Percentiles rank a stretch among this genome's conserved stretches.
phyloP scores from a whole-genome alignment of 2,329 filamentous ascomycete genomes.

The Fusarium secorum region DNA sequence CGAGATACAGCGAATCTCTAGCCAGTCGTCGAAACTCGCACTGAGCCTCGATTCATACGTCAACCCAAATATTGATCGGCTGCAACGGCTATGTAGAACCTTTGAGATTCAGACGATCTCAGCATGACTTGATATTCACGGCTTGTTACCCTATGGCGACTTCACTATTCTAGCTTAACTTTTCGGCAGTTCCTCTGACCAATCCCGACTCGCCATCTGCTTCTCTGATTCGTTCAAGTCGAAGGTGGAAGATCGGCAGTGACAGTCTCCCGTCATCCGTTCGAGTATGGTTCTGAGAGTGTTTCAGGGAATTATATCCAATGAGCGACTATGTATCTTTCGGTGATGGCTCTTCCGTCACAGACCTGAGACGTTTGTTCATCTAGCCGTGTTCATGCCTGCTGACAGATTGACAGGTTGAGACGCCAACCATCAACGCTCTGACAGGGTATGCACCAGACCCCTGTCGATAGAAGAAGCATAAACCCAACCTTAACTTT shows the following conservation, averaged over 20 bases:
- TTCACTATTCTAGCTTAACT: no score
- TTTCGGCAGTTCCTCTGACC: neutral
- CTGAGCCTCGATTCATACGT: neutral
- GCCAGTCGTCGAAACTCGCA: no score
- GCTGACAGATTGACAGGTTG: neutral
- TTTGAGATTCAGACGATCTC: neutral
- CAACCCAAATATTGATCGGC: accelerated
- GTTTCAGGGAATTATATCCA: neutral
- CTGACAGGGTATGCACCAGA: conserved; percentile 4
- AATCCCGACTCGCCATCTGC: neutral
- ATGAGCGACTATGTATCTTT: neutral
- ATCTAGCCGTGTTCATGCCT: conserved; percentile 12
- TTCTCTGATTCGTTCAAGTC: neutral
- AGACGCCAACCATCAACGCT: neutral
- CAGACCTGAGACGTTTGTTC: conserved; percentile 8
- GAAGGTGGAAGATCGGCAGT: neutral
- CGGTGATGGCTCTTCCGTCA: conserved; percentile 4
- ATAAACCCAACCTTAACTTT: conserved; percentile 18
- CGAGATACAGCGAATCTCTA: neutral
- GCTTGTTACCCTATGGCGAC: neutral
- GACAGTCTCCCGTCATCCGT: neutral
- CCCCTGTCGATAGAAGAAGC: conserved; percentile 19
- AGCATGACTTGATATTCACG: accelerated
- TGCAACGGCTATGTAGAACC: accelerated
- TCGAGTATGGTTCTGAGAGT: neutral